phyloP scores from a whole-genome alignment of 805 yeast genomes.

The Spathaspora gorwiae region DNA sequence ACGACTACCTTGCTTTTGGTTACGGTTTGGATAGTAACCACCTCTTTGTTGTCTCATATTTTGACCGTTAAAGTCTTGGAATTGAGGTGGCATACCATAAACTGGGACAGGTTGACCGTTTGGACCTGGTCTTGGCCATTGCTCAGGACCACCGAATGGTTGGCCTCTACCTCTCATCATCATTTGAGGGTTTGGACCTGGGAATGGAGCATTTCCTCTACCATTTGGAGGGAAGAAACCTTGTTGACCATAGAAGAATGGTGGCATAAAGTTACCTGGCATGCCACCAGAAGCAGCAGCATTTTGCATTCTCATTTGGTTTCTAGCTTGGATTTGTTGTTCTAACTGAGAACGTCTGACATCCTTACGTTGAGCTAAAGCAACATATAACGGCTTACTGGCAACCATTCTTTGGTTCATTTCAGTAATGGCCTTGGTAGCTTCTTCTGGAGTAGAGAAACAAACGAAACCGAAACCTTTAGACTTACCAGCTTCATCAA shows the following conservation, averaged over 20 bases:
- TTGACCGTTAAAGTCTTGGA: constrained; percentile 36
- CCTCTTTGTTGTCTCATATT: constrained; percentile 49
- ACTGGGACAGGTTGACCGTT: constrained; percentile 82
- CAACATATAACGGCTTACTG: constrained; percentile 96
- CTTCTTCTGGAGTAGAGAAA: constrained; percentile 97
- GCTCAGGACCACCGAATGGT: constrained; percentile 25
- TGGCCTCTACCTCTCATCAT: constrained; percentile 65
- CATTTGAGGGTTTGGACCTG: constrained; percentile 77
- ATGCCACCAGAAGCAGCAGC: constrained; percentile 84
- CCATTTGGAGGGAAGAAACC: constrained; percentile 80
- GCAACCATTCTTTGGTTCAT: constrained; percentile 96
- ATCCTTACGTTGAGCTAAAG: constrained; percentile 97
- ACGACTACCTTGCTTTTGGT: constrained; percentile 41
- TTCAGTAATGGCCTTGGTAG: constrained; percentile 95
- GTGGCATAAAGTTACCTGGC: constrained; percentile 83
- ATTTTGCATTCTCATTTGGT: constrained; percentile 97
- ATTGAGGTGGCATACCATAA: constrained; percentile 74
- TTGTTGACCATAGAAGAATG: constrained; percentile 83
- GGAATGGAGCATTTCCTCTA: constrained; percentile 73
- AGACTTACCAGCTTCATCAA: constrained; percentile 89
- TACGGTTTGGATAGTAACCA: constrained; percentile 46
- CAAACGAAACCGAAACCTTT: constrained; percentile 99
- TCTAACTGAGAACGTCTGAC: constrained; percentile 95
- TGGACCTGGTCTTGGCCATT: constrained; percentile 71
- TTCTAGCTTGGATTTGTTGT: constrained; percentile 97